A percentile compares a stretch with the other conserved stretches of the same genome.
Conservation (phyloP, 2,329 filamentous ascomycete genomes). For the Purpureocillium takamizusanense region DNA sequence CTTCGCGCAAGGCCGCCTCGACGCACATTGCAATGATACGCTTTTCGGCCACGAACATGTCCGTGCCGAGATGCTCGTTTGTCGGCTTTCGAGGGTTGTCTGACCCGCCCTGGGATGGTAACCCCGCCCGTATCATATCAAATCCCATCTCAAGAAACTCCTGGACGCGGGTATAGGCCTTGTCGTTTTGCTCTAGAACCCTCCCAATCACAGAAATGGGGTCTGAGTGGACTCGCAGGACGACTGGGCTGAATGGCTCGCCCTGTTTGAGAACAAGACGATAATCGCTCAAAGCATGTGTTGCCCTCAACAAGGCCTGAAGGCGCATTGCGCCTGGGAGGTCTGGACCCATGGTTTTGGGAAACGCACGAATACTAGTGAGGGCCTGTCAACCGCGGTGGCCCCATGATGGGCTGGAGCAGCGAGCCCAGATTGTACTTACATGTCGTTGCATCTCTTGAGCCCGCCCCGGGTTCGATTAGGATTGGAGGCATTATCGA, state of each 20-base stretch:
- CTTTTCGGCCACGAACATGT: constrained; percentile 41
- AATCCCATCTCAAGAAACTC: constrained; percentile 62
- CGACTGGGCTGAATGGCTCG: constrained; percentile 70
- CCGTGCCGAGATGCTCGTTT: constrained; percentile 16
- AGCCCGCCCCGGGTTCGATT: constrained; percentile 68
- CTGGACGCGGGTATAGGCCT: constrained; percentile 65
- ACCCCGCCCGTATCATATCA: constrained; percentile 55
- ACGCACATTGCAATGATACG: constrained; percentile 75
- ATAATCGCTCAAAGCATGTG: constrained; percentile 68
- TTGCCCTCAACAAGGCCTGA: constrained; percentile 60
- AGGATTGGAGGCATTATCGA: constrained; percentile 76
- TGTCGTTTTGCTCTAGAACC: constrained; percentile 65
- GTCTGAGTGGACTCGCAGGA: constrained; percentile 67
- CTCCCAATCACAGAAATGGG: constrained; percentile 65
- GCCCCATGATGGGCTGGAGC: background rate
- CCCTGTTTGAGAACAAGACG: constrained; percentile 70
- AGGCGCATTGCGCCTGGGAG: constrained; percentile 42
- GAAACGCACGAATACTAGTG: constrained; percentile 54
- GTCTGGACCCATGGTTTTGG: constrained; percentile 43
- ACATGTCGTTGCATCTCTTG: constrained; percentile 71
- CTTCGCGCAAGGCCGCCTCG: constrained; percentile 64
- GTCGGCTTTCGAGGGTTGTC: background rate
- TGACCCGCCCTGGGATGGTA: constrained; percentile 18
- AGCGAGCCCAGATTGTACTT: constrained; percentile 24
- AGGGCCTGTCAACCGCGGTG: background rate